Percentiles rank a stretch among this genome's conserved stretches.
phyloP scores from a whole-genome alignment of 2,329 filamentous ascomycete species.

The Cladophialophora immunda region DNA sequence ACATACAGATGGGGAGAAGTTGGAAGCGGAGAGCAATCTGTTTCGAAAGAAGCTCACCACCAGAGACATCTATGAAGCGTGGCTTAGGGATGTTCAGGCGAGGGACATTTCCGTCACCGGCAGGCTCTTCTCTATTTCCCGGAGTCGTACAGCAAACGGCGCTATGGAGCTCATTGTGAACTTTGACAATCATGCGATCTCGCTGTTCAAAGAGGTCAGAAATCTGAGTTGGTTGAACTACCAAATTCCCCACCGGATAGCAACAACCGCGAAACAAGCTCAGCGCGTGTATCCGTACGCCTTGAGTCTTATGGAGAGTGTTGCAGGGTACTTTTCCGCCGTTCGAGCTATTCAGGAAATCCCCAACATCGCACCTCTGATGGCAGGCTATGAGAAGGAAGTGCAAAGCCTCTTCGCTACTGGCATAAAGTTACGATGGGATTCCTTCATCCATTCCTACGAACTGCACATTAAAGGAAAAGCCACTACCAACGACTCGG shows the following conservation, averaged over 20 bases:
- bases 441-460: constrained; percentile 96
- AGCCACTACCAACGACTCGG: constrained; percentile 74
- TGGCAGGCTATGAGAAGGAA: constrained; percentile 91
- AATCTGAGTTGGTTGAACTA: constrained; percentile 96
- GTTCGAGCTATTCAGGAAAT: constrained; percentile 83
- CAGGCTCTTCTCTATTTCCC: constrained; percentile 86
- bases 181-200: constrained; percentile 96
- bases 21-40: constrained; percentile 87
- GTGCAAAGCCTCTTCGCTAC: constrained; percentile 84
- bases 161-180: constrained; percentile 89
- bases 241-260: constrained; percentile 91
- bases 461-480: constrained; percentile 81
- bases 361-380: constrained; percentile 83
- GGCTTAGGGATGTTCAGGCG: constrained; percentile 87
- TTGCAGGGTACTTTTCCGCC: constrained; percentile 91
- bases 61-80: constrained; percentile 91
- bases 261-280: constrained; percentile 97
- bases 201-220: constrained; percentile 96
- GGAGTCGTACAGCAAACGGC: constrained; percentile 89
- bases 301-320: constrained; percentile 97
- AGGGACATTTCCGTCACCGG: constrained; percentile 92
- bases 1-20: constrained; percentile 92
- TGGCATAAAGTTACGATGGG: constrained; percentile 91
- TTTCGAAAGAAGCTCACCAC: constrained; percentile 98
- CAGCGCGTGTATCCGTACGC: constrained; percentile 98